Evolutionary conservation across 768 basidiomycete species (phyloP).

Genomic region (Hygrocybe coccinea): DNA sequence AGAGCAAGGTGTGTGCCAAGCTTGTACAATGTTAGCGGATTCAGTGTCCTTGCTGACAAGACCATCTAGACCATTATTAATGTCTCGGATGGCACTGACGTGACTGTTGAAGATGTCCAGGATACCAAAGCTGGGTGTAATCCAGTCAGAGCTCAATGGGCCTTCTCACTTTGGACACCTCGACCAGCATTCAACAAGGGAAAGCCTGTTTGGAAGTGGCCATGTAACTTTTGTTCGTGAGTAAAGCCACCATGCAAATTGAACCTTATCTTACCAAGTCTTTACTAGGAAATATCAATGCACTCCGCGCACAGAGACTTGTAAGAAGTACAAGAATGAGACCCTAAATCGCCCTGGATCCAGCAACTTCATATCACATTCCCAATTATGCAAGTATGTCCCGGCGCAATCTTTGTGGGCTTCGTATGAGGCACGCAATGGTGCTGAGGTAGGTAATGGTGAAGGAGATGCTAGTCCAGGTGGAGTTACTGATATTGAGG

Average conservation of each 20-base stretch:
- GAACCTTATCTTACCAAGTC: background rate
- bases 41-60: background rate
- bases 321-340: background rate
- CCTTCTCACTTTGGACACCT: slow-evolving; percentile 1
- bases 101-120: background rate
- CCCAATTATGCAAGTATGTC: background rate
- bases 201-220: background rate
- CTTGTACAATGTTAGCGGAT: background rate
- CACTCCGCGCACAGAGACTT: background rate
- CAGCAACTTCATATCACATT: background rate
- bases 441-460: background rate
- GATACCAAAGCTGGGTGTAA: background rate
- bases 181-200: background rate
- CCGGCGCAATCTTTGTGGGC: background rate
- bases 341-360: background rate
- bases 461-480: background rate
- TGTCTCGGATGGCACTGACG: background rate
- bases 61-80: background rate
- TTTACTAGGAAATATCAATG: background rate
- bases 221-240: slow-evolving; percentile 1
- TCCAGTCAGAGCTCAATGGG: background rate
- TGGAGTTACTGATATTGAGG: background rate
- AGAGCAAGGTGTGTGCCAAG: background rate
- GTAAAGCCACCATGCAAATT: background rate
- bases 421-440: background rate